These are phyloP conservation scores for Nannochloropsis oceanica DNA, from an alignment of 108 stramenopile genomes.

Conservation along the genomic window DNA sequence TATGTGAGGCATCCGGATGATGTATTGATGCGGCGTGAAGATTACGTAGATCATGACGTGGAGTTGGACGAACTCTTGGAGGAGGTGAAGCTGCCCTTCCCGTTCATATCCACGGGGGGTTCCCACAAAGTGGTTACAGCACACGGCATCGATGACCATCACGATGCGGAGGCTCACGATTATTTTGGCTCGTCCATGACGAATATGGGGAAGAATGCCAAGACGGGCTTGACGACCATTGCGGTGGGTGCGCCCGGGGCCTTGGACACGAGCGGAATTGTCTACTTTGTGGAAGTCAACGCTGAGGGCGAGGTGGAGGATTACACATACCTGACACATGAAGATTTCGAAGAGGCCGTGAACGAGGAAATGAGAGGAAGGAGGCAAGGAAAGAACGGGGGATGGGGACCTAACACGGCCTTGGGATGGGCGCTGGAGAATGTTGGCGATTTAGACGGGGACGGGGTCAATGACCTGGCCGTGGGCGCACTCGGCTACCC, in stretches of 20 bases:
- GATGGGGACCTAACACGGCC: background rate
- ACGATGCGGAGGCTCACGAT: background rate
- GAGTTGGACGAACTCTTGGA: background rate
- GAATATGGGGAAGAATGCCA: background rate
- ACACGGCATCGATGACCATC: background rate
- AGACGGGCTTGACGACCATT: background rate
- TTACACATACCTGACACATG: background rate
- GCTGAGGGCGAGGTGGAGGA: background rate
- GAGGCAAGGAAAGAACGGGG: background rate
- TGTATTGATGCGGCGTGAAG: background rate
- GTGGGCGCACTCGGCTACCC: background rate
- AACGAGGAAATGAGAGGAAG: background rate
- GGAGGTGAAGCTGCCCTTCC: background rate
- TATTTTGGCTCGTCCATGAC: background rate
- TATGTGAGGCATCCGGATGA: background rate
- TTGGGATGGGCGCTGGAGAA: background rate
- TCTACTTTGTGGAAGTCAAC: background rate
- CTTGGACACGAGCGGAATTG: background rate
- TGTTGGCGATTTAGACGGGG: background rate
- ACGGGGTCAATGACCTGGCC: background rate
- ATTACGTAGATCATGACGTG: background rate
- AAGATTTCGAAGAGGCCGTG: background rate
- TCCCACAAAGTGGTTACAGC: background rate
- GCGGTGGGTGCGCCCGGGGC: background rate
- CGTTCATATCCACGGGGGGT: background rate